Evolutionary conservation across 345 rosid species (phyloP), one percentile per base, ranked within the genome.

Genomic region (Hibiscus mutabilis): DNA sequence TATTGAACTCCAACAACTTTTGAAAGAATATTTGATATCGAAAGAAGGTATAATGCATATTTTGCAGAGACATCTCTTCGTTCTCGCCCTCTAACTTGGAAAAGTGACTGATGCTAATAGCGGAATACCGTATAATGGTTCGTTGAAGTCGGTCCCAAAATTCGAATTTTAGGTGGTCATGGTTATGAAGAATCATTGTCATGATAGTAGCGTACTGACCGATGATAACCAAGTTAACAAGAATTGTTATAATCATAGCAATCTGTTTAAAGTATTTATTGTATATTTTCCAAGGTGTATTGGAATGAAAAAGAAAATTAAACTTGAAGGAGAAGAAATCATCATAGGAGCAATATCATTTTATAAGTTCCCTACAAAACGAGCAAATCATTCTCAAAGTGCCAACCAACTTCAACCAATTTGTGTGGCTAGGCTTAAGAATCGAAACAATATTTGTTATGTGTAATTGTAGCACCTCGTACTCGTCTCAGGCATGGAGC

Each of bases 1-100:
- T 69, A 80, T 73, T 82, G 82, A 78, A 77, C 77, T 63, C 66
- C 70, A 76, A 72, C 67, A 77, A 75, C 77, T 76, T 68, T 65
- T 69, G 60, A 71, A 75, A 73, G 76, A 70, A 82, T 66, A 79
- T 79, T 7, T 75, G 75, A 72, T 76, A 66, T 79, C 7, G 68
- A 73, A 73, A 73, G 47, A 65, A 75, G 70, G 71, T 65, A 76
- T 58, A 72, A 75, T 71, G 75, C 71, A 67, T 83, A 73, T 74
- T 64, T 74, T 72, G 72, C 71, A 72, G 76, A 68, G 70, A 69
- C 29, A 31, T 65, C 15, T 62, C 31, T 35, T 64, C 22, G 5
- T 40, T 40, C 65, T 40, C 68, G 21, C 46, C 11, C 67, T 25
- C 1, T 16, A 42, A 46, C 49, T 60, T 35, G 10, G 9, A 14